Base-by-base conservation (phyloP, 768 basidiomycete genomes). In the Holtermannia corniformis region DNA sequence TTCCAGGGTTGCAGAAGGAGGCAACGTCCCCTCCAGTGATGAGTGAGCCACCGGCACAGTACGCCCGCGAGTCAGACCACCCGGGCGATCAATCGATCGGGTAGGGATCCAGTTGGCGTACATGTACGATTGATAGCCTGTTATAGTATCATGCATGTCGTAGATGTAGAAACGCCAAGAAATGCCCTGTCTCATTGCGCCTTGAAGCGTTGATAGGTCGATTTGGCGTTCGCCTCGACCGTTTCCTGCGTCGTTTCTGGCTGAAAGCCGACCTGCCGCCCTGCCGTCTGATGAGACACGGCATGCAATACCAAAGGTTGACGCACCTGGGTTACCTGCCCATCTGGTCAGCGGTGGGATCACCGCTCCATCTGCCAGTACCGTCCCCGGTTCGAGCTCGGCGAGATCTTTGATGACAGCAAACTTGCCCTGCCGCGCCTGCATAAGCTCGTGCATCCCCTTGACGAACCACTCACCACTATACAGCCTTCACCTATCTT, bases 401-500 rank as follows among this genome's bases (percentile, higher is more conserved):
- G 86, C 87, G 60, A 91, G 92, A 65, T 97, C 93, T 68, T 96
- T 95, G 71, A 96, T 91, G 53, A 93, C 91, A 0, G 85, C 84
- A 64, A 97, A 95, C 71, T 95, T 91, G 21, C 95, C 92, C 92
- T 96, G 62, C 50, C 20, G n/a, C 13, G 10, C 28, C 11, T 5
- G 28, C 16, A 48, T 14, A 16, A 40, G 22, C 53, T 24, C 47
- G 32, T 28, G 20, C 11, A 16, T 44, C 19, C 12, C 20, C 14
- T 14, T 41, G 37, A 50, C 19, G 41, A 19, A 52, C 11, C 12
- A 74, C 85, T 55, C 62, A 91, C 93, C 59, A 99, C 87, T 57
- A 97, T 82, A 67, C 92, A 93, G 67, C 89, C 88, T 75, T 86
- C 87, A 40, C 93, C 93, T 52, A 99, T 93, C 67, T 90, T 83